These are phyloP conservation scores for Rugonectria rugulosa DNA, from an alignment of 2,329 filamentous ascomycete species.

Conservation along the genomic window DNA sequence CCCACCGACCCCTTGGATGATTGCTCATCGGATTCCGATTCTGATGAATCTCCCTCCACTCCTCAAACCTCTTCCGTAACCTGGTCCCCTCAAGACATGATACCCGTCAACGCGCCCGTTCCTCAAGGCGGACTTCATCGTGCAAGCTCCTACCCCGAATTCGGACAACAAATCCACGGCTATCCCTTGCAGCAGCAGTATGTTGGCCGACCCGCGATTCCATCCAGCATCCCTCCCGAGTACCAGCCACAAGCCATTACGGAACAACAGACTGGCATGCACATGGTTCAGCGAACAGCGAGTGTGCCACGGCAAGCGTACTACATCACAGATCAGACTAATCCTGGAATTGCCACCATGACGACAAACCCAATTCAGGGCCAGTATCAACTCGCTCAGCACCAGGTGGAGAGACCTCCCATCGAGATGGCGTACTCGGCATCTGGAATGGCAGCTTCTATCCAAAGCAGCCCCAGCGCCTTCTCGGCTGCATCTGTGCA, in stretches of 20 bases:
- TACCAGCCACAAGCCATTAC: conserved; percentile 52
- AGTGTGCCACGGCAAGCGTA: conserved; percentile 57
- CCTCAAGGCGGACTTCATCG: conserved; percentile 54
- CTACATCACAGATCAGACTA: conserved; percentile 68
- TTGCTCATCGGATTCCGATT: conserved; percentile 63
- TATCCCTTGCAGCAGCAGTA: conserved; percentile 52
- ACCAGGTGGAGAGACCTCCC: conserved; percentile 54
- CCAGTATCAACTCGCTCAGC: conserved; percentile 61
- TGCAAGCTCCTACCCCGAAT: conserved; percentile 63
- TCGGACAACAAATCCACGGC: conserved; percentile 56
- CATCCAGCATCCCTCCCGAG: conserved; percentile 51
- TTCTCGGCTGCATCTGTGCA: conserved; percentile 64
- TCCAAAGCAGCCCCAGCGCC: conserved; percentile 66
- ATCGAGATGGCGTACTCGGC: conserved; percentile 61
- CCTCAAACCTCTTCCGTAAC: conserved; percentile 61
- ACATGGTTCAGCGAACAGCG: conserved; percentile 58
- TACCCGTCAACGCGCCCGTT: conserved; percentile 47
- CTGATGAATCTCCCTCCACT: conserved; percentile 66
- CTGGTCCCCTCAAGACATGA: conserved; percentile 58
- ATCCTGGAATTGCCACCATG: conserved; percentile 69
- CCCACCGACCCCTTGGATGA: conserved; percentile 62
- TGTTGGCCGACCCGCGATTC: conserved; percentile 56
- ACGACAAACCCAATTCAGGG: conserved; percentile 59
- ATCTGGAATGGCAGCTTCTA: conserved; percentile 55
- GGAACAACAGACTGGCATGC: conserved; percentile 54